Evolutionary conservation across 495 filamentous ascomycete genomes (phyloP).

Genomic region (Niebla homalea): DNA sequence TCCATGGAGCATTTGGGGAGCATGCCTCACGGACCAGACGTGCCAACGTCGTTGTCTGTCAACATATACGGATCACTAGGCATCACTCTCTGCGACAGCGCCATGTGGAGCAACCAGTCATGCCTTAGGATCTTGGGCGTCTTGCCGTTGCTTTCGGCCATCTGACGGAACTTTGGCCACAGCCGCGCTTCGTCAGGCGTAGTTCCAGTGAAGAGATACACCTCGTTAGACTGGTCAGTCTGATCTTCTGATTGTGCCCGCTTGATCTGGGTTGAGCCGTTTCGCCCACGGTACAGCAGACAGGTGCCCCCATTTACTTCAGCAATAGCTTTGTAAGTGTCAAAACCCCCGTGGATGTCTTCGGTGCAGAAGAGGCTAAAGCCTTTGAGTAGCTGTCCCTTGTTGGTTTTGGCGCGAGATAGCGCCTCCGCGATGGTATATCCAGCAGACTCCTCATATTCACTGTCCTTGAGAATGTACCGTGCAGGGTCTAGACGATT

Average conservation of each 20-base stretch:
- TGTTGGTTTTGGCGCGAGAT: constrained; percentile 57
- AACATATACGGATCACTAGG: constrained; percentile 50
- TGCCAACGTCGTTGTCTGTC: constrained; percentile 10
- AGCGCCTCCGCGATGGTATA: constrained; percentile 55
- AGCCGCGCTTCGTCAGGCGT: constrained; percentile 52
- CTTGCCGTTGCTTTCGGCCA: constrained; percentile 59
- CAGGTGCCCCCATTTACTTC: constrained; percentile 79
- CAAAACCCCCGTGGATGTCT: constrained; percentile 62
- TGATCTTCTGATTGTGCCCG: constrained; percentile 29
- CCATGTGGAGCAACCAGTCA: constrained; percentile 82
- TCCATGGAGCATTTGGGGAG: too few species aligned
- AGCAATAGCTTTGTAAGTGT: constrained; percentile 72
- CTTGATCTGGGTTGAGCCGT: constrained; percentile 36
- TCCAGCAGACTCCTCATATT: constrained; percentile 53
- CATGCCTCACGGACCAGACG: not conserved
- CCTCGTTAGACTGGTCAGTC: constrained; percentile 38
- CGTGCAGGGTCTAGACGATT: constrained; percentile 45
- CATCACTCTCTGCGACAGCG: constrained; percentile 67
- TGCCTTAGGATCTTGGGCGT: constrained; percentile 60
- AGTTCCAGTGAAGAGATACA: constrained; percentile 61
- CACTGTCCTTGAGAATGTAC: constrained; percentile 54
- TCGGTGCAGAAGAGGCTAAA: constrained; percentile 71
- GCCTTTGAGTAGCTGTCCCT: constrained; percentile 54
- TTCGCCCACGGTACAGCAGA: constrained; percentile 59
- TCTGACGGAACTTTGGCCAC: constrained; percentile 67